Conservation (phyloP, 768 basidiomycete species). For the Tylopilus sp. region DNA sequence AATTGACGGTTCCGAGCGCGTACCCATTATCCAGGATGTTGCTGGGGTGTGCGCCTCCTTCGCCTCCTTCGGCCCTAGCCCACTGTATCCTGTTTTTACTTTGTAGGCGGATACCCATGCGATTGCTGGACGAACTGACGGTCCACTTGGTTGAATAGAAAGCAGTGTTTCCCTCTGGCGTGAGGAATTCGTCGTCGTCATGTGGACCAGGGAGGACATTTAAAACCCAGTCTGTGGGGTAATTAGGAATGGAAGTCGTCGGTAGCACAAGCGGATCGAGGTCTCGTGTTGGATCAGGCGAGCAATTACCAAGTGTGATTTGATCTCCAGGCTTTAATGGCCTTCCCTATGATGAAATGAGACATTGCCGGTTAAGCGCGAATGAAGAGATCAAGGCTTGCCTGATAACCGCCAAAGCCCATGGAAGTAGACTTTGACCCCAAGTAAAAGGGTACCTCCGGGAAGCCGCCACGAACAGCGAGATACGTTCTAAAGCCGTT, state of each 20-base stretch:
- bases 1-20: conserved; percentile 49
- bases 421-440: conserved; percentile 66
- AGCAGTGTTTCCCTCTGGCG: conserved; percentile 39
- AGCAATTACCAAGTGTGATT: conserved; percentile 38
- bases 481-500: conserved; percentile 55
- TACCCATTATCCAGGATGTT: conserved; percentile 67
- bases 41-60: conserved; percentile 66
- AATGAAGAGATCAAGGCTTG: conserved; percentile 12
- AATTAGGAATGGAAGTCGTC: conserved; percentile 36
- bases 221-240: conserved; percentile 48
- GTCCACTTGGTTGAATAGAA: conserved; percentile 55
- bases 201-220: conserved; percentile 61
- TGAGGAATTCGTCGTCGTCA: conserved; percentile 55
- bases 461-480: conserved; percentile 58
- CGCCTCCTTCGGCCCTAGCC: conserved; percentile 55
- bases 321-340: conserved; percentile 50
- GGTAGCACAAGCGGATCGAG: conserved; percentile 22
- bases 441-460: conserved; percentile 50
- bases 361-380: conserved; percentile 1
- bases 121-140: conserved; percentile 55
- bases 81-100: conserved; percentile 43
- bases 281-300: conserved; percentile 4
- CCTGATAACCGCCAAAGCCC: conserved; percentile 60
- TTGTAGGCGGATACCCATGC: conserved; percentile 62
- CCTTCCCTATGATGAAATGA: conserved; percentile 41